Base-by-base conservation (phyloP, 140 eudicot species). In the Stevia rebaudiana region DNA sequence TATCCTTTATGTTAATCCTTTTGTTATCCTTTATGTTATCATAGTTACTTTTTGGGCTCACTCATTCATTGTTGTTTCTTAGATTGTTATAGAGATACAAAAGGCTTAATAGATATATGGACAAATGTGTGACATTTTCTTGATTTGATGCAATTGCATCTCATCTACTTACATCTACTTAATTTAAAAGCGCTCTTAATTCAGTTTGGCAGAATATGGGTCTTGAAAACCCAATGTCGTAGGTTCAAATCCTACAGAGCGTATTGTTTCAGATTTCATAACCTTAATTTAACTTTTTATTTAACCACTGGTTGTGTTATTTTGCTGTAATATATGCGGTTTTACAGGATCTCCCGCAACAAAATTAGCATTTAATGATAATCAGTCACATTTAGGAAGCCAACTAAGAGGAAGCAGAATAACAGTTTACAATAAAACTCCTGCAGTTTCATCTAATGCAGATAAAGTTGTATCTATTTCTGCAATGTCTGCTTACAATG, bases 191-290 rank as follows among this genome's bases (percentile, higher is more conserved):
- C 68, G 76, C 80, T 75, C 76, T 69, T 69, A 62, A 70, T 75
- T 75, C 72, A 75, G 80, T 43, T 69, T 62, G 80, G 80, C 44
- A 75, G 80, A 75, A 75, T 64, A 65, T 69, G 76, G 80, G 76
- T 35, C 43, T 60, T 52, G 6, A 69, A 41, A 52, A 40, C 71
- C 80, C 80, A 69, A 44, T 75, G 75, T 23, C 72, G 80, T 75
- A 69, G 80, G 80, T 75, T 75, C 80, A 69, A 75, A 75, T 75
- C 80, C 76, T 75, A 75, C 76, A 75, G 76, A 75, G 80, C 80
- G 80, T 54, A 9, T 30, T 52, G 56, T 40, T 54, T 15, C 15
- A 5, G 52, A 17, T 31, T 6, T 46, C 59, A 47, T 10, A n/a
- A 5, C 51, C 19, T 11, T 36, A 44, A 4, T 23, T 24, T 52